phyloP scores from a whole-genome alignment of 805 yeast genomes.

The Saturnispora dispora region DNA sequence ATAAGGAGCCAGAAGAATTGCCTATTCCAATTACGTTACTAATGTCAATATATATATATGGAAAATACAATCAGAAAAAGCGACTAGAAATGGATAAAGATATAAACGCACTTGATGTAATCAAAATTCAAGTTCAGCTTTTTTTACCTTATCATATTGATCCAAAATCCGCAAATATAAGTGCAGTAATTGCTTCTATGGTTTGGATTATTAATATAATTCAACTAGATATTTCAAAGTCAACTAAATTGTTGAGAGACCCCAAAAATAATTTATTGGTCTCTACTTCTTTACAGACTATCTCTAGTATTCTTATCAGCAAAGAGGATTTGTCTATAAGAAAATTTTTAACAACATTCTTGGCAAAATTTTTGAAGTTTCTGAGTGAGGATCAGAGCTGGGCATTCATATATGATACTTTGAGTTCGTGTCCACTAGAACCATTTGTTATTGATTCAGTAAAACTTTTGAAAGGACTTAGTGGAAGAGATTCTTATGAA shows the following conservation, averaged over 20 bases:
- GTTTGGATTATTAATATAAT: conserved; percentile 15
- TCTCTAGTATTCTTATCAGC: conserved; percentile 16
- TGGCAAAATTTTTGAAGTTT: conserved; percentile 53
- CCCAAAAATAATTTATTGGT: conserved; percentile 11
- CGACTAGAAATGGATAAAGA: conserved; percentile 2
- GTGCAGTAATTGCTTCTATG: conserved; percentile 17
- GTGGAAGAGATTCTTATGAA: conserved; percentile 19
- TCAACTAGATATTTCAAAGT: conserved; percentile 8
- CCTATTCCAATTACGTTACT: conserved; percentile 10
- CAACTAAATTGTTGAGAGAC: conserved; percentile 2
- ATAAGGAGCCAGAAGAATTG: conserved; percentile 10
- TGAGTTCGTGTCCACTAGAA: conserved; percentile 47
- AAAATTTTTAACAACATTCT: conserved; percentile 44
- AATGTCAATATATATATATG: conserved; percentile 18
- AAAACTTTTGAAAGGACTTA: conserved; percentile 60
- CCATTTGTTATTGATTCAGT: conserved; percentile 55
- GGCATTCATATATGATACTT: conserved; percentile 52
- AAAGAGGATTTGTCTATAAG: conserved; percentile 13
- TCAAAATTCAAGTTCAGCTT: conserved; percentile 34
- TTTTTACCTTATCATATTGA: conserved; percentile 32
- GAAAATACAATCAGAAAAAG: conserved; percentile 14
- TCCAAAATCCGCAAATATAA: conserved; percentile 14
- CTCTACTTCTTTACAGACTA: conserved; percentile 20
- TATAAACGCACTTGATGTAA: conserved; percentile 19
- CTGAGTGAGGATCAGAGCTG: conserved; percentile 50